phyloP scores from a whole-genome alignment of 2,329 filamentous ascomycete genomes.

The Neophaeococcomyces mojaviensis region DNA sequence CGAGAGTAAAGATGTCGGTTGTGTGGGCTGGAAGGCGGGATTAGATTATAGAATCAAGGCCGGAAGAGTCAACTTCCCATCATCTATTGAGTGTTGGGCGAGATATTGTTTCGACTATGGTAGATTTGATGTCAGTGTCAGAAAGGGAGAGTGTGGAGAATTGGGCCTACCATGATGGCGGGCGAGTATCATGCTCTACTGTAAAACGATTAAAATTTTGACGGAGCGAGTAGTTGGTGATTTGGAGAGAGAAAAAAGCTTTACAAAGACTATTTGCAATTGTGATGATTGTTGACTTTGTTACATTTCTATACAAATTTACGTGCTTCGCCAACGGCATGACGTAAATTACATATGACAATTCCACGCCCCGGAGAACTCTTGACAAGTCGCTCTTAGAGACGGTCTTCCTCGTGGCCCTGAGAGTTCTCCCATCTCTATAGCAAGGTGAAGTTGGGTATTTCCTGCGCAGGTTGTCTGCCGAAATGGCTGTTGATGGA shows the following conservation, averaged over 20 bases:
- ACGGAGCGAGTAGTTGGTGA: no score
- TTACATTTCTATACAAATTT: conserved; percentile 1
- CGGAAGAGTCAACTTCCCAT: conserved; percentile 50
- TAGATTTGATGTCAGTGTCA: conserved; percentile 6
- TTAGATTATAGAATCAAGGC: neutral
- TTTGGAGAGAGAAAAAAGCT: no score
- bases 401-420: no score
- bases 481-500: no score
- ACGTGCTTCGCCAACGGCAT: neutral
- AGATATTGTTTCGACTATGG: conserved; percentile 96
- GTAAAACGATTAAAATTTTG: neutral
- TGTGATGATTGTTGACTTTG: neutral
- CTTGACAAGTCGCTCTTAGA: no score
- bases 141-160: no score
- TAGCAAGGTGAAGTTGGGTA: no score
- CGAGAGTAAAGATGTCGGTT: conserved; percentile 76
- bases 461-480: no score
- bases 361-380: no score
- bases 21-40: conserved; percentile 57
- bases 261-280: no score
- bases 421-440: no score
- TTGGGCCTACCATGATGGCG: neutral
- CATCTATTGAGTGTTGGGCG: conserved; percentile 80
- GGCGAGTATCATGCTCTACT: neutral
- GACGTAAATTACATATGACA: conserved; percentile 5